phyloP scores from a whole-genome alignment of 2,329 filamentous ascomycete genomes.

The Trichoderma sp. region DNA sequence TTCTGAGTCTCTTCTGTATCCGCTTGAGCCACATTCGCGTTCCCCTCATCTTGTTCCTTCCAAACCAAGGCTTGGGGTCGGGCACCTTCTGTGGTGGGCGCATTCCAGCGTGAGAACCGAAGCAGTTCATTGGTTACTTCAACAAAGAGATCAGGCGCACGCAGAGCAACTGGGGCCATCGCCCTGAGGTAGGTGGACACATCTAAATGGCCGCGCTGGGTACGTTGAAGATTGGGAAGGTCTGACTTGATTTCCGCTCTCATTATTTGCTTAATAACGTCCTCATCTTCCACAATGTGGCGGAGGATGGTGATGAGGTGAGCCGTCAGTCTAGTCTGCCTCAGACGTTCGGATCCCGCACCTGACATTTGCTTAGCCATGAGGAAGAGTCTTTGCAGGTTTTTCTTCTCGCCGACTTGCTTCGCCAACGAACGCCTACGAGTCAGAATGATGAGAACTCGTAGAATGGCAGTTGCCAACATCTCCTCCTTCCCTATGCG shows the following conservation, averaged over 20 bases:
- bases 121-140: constrained; percentile 83
- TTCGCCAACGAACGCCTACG: constrained; percentile 72
- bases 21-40: constrained; percentile 21
- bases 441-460: constrained; percentile 85
- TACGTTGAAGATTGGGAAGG: constrained; percentile 59
- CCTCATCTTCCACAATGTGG: constrained; percentile 92
- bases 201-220: constrained; percentile 59
- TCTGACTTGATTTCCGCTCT: constrained; percentile 78
- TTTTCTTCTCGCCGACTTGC: constrained; percentile 79
- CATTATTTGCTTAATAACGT: constrained; percentile 89
- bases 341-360: constrained; percentile 70
- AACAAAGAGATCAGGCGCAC: constrained; percentile 81
- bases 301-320: constrained; percentile 83
- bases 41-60: constrained; percentile 37
- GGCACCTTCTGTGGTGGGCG: constrained; percentile 35
- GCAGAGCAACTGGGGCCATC: constrained; percentile 75
- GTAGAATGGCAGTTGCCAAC: constrained; percentile 77
- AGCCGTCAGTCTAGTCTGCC: constrained; percentile 49
- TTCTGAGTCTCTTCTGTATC: constrained; percentile 21
- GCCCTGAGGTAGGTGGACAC: constrained; percentile 70
- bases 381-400: constrained; percentile 84
- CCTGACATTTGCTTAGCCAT: constrained; percentile 92
- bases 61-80: constrained; percentile 40
- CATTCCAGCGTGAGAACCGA: constrained; percentile 63
- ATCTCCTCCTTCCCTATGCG: constrained; percentile 84